A percentile compares a stretch with the other conserved stretches of the same genome.
Conservation (phyloP, 805 yeast genomes). For the Cyberlindnera euphorbiae region DNA sequence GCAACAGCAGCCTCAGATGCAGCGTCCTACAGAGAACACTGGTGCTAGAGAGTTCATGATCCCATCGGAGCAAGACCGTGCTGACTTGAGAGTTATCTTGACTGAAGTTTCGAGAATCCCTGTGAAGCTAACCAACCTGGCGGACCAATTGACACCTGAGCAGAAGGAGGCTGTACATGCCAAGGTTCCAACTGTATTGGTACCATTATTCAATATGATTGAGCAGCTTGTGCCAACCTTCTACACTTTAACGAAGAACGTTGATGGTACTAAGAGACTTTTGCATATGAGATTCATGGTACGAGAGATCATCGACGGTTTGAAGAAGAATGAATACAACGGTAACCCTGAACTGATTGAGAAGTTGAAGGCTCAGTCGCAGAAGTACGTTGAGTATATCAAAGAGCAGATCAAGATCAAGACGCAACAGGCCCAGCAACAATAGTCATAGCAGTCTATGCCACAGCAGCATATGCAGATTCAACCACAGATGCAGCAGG, state of each 20-base stretch:
- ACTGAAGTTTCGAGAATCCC: conserved; percentile 68
- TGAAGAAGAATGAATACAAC: conserved; percentile 58
- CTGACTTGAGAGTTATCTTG: conserved; percentile 54
- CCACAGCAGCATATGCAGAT: conserved; percentile 3
- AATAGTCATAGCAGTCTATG: conserved; percentile 6
- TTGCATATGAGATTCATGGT: conserved; percentile 77
- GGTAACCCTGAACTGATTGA: conserved; percentile 72
- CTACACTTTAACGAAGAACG: conserved; percentile 68
- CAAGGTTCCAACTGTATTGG: conserved; percentile 45
- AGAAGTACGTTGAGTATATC: conserved; percentile 69
- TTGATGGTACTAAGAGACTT: conserved; percentile 69
- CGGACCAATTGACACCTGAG: conserved; percentile 52
- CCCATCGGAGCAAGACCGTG: conserved; percentile 59
- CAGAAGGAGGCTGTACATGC: conserved; percentile 61
- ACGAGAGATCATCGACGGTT: conserved; percentile 65
- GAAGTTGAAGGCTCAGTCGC: conserved; percentile 66
- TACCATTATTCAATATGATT: conserved; percentile 53
- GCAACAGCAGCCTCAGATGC: conserved; percentile 4
- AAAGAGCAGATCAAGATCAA: conserved; percentile 49
- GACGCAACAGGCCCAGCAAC: conserved; percentile 27
- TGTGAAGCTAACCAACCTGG: conserved; percentile 60
- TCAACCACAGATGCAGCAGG: neutral
- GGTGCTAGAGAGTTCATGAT: conserved; percentile 18
- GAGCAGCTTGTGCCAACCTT: conserved; percentile 78
- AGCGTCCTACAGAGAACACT: conserved; percentile 1